Conservation (phyloP, 1,139 yeast genomes). For the Blastobotrys proliferans region DNA sequence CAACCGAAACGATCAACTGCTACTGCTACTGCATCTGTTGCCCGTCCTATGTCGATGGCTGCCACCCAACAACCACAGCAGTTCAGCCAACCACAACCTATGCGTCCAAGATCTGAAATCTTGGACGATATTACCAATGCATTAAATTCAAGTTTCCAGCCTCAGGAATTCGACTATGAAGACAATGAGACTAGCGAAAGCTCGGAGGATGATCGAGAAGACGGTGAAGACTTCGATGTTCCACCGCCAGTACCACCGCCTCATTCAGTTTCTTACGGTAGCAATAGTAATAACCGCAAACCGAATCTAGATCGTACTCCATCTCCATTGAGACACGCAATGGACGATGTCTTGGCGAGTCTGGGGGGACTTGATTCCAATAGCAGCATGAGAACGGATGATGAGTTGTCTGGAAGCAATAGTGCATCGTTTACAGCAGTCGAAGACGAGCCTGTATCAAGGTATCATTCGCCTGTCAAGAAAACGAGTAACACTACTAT, state of each 20-base stretch:
- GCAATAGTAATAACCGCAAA: background rate
- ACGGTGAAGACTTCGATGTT: conserved; percentile 1
- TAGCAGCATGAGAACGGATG: conserved; percentile 17
- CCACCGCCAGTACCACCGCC: conserved; percentile 33
- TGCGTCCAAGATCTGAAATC: conserved; percentile 12
- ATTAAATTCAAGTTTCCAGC: conserved; percentile 5
- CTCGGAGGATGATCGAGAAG: conserved; percentile 7
- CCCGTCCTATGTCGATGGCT: conserved; percentile 2
- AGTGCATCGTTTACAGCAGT: conserved; percentile 18
- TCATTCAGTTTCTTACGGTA: conserved; percentile 16
- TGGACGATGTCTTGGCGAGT: conserved; percentile 35
- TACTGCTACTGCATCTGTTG: background rate
- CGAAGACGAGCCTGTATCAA: conserved; percentile 5
- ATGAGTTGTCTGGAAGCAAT: conserved; percentile 14
- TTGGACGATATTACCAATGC: conserved; percentile 13
- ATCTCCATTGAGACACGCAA: conserved; percentile 43
- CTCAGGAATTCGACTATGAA: conserved; percentile 1
- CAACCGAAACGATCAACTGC: background rate
- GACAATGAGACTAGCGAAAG: conserved; percentile 8
- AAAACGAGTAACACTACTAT: conserved; percentile 10
- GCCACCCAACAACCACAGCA: background rate
- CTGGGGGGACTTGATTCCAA: conserved; percentile 28
- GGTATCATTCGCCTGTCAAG: conserved; percentile 2
- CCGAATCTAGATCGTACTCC: conserved; percentile 44
- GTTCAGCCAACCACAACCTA: background rate